These are phyloP conservation scores for Trichosporon sp. DNA, from an alignment of 1,284 basidiomycete species.

Conservation along the genomic window DNA sequence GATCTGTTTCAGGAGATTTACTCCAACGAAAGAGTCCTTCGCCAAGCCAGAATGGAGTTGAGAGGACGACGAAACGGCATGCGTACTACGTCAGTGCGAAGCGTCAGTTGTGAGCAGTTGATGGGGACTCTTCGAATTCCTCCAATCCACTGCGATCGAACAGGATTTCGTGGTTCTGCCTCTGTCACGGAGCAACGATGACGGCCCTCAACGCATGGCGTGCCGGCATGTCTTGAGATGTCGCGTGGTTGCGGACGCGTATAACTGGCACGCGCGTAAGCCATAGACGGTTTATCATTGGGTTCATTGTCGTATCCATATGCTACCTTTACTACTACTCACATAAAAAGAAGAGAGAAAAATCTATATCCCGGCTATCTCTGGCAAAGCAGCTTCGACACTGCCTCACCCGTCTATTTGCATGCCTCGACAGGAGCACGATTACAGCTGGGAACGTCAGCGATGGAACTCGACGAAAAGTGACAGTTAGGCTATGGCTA, in stretches of 20 bases:
- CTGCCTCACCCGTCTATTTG: conserved; percentile 7
- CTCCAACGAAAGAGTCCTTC: not conserved
- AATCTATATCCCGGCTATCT: conserved; percentile 12
- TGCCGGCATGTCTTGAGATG: not conserved
- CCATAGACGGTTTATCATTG: not conserved
- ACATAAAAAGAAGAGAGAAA: conserved; percentile 15
- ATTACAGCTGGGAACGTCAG: conserved; percentile 9
- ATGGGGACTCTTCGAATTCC: no score
- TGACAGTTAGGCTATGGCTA: no score
- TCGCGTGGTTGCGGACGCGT: not conserved
- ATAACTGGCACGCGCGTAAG: not conserved
- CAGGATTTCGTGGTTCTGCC: no score
- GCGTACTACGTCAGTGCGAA: not conserved
- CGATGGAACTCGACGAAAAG: not conserved
- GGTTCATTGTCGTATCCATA: conserved; percentile 1
- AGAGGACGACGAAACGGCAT: not conserved
- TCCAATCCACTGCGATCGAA: no score
- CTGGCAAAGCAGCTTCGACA: not conserved
- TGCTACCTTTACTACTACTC: conserved; percentile 21
- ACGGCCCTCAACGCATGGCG: no score
- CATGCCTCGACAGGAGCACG: conserved; percentile 5
- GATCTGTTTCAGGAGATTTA: not conserved
- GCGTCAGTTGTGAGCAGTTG: not conserved
- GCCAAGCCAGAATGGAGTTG: not conserved
- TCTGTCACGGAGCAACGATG: no score